Conservation (phyloP, 1,284 basidiomycete species). For the Apiotrichum veenhuisii region DNA sequence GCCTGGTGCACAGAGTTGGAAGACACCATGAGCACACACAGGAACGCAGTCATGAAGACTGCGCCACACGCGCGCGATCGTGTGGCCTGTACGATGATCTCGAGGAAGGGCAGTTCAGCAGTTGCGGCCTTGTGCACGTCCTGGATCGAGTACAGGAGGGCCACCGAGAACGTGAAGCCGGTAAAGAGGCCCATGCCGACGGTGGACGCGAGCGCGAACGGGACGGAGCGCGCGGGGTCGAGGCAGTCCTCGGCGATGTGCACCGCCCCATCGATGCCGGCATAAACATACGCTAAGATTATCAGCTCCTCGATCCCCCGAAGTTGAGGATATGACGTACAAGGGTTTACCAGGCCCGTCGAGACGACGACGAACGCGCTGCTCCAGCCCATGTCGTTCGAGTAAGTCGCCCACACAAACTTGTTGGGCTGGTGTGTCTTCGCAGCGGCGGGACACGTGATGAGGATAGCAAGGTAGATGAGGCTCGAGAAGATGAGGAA, state of each 20-base stretch:
- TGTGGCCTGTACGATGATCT: slow-evolving; percentile 16
- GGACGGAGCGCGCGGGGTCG: slow-evolving; percentile 10
- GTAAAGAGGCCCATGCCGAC: slow-evolving; percentile 12
- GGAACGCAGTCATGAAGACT: slow-evolving; percentile 10
- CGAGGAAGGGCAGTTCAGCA: slow-evolving; percentile 15
- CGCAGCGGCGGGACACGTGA: slow-evolving; percentile 20
- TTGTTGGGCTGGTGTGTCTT: slow-evolving; percentile 7
- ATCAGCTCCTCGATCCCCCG: too few species aligned
- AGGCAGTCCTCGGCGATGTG: slow-evolving; percentile 20
- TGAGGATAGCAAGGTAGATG: slow-evolving; percentile 10
- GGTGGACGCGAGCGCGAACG: slow-evolving; percentile 5
- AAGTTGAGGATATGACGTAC: neutral
- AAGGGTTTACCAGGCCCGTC: slow-evolving; percentile 16
- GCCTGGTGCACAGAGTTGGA: slow-evolving; percentile 15
- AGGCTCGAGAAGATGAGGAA: slow-evolving; percentile 13
- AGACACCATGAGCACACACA: slow-evolving; percentile 10
- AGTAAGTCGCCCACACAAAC: slow-evolving; percentile 9
- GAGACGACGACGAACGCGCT: slow-evolving; percentile 14
- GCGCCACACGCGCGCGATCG: slow-evolving; percentile 4
- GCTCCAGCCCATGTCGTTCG: slow-evolving; percentile 9
- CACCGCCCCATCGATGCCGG: slow-evolving; percentile 13
- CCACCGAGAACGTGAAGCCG: slow-evolving; percentile 7
- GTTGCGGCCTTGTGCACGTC: slow-evolving; percentile 9
- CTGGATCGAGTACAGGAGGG: slow-evolving; percentile 14
- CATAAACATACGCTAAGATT: slow-evolving; percentile 8